These are phyloP conservation scores for Coniferiporia weirii DNA, from an alignment of 1,284 basidiomycete species.

Conservation along the genomic window DNA sequence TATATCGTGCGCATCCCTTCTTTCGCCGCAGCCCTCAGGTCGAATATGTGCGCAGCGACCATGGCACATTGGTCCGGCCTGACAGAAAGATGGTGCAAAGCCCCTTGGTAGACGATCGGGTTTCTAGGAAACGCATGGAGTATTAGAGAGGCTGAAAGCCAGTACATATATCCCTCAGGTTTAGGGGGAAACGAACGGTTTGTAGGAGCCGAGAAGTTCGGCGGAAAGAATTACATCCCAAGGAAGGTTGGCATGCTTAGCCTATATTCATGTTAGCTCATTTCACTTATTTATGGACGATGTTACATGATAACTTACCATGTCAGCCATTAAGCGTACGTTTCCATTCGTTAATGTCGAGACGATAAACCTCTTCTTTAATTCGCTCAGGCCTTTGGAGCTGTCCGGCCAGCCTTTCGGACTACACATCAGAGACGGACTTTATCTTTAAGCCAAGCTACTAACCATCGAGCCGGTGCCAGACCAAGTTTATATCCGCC, in stretches of 20 bases:
- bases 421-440: background rate
- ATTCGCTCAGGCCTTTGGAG: slow-evolving; percentile 39
- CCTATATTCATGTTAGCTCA: slow-evolving; percentile 30
- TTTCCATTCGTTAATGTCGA: slow-evolving; percentile 60
- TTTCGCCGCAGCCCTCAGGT: slow-evolving; percentile 47
- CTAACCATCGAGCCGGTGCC: slow-evolving; percentile 52
- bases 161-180: background rate
- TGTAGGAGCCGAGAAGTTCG: slow-evolving; percentile 55
- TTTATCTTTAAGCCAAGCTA: background rate
- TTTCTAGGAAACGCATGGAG: slow-evolving; percentile 32
- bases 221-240: slow-evolving; percentile 60
- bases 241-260: slow-evolving; percentile 51
- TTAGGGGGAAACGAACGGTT: slow-evolving; percentile 42
- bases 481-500: slow-evolving; percentile 40
- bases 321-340: slow-evolving; percentile 51
- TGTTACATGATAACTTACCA: slow-evolving; percentile 34
- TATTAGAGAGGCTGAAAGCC: background rate
- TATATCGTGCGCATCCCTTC: slow-evolving; percentile 42
- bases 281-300: background rate
- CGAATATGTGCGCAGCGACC: slow-evolving; percentile 59
- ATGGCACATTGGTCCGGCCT: slow-evolving; percentile 48
- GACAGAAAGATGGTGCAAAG: slow-evolving; percentile 45
- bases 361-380: slow-evolving; percentile 49
- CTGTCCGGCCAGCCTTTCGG: slow-evolving; percentile 52
- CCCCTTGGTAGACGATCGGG: slow-evolving; percentile 46